Conservation (phyloP, 768 basidiomycete genomes). For the Psilocybe cyanescens region DNA sequence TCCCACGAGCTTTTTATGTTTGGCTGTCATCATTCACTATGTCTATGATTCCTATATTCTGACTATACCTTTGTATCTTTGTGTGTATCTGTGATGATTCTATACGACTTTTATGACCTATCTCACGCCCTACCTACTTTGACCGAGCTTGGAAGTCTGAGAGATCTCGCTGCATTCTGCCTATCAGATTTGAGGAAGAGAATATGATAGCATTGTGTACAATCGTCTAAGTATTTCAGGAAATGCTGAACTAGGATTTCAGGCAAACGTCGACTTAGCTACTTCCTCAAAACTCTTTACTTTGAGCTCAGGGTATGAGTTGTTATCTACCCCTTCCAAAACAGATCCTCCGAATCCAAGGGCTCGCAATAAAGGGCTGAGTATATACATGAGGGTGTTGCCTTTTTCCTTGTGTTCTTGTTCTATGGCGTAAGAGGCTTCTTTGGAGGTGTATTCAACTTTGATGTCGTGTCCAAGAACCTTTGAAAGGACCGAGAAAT, state of each 20-base stretch:
- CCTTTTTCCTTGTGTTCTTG: constrained; percentile 7
- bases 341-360: constrained; percentile 12
- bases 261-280: background rate
- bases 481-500: constrained; percentile 1
- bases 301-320: constrained; percentile 10
- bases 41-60: background rate
- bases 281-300: constrained; percentile 7
- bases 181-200: too few species aligned
- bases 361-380: constrained; percentile 3
- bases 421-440: constrained; percentile 5
- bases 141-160: too few species aligned
- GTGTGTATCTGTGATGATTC: background rate
- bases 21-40: background rate
- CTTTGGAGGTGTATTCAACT: constrained; percentile 7
- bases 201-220: too few species aligned
- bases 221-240: too few species aligned
- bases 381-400: background rate
- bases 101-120: background rate
- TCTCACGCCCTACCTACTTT: background rate
- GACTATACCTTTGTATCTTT: background rate
- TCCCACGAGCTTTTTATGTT: background rate
- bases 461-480: constrained; percentile 10
- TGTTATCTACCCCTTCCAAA: background rate
- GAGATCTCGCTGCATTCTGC: too few species aligned
- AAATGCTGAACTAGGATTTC: background rate